Conservation (phyloP, 2,329 filamentous ascomycete genomes). For the Penicillium vulpinum region DNA sequence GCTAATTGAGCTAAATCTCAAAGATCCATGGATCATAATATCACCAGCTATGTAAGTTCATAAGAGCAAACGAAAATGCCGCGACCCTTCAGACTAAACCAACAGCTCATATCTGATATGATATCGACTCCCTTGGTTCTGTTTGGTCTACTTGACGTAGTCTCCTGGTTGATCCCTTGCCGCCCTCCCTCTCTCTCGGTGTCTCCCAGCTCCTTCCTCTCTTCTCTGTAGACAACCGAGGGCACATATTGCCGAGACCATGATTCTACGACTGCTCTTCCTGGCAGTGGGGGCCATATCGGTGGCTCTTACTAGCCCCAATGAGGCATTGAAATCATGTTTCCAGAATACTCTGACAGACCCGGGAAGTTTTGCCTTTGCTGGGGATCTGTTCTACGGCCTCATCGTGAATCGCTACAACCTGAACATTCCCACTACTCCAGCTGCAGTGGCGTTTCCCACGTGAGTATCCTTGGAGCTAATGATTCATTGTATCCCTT, state of each 20-base stretch:
- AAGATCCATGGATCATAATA: not conserved
- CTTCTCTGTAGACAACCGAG: not conserved
- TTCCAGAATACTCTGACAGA: not conserved
- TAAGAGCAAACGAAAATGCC: not conserved
- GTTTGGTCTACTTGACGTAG: not conserved
- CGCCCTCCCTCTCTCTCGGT: not conserved
- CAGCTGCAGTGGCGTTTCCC: not conserved
- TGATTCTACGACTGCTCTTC: not conserved
- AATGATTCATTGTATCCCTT: not conserved
- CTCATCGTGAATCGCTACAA: not conserved
- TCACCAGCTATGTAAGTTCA: no score
- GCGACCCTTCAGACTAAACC: not conserved
- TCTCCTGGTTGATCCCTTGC: not conserved
- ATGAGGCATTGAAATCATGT: not conserved
- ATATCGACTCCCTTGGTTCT: not conserved
- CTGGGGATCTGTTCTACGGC: not conserved
- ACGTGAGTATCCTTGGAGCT: not conserved
- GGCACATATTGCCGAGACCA: not conserved
- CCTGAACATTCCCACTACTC: not conserved
- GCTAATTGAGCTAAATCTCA: no score
- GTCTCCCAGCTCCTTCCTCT: not conserved
- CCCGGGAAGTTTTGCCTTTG: not conserved
- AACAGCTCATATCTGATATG: not conserved
- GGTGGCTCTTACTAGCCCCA: not conserved
- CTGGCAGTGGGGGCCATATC: not conserved